phyloP scores from a whole-genome alignment of 345 rosid species.

The Melaleuca alternifolia region DNA sequence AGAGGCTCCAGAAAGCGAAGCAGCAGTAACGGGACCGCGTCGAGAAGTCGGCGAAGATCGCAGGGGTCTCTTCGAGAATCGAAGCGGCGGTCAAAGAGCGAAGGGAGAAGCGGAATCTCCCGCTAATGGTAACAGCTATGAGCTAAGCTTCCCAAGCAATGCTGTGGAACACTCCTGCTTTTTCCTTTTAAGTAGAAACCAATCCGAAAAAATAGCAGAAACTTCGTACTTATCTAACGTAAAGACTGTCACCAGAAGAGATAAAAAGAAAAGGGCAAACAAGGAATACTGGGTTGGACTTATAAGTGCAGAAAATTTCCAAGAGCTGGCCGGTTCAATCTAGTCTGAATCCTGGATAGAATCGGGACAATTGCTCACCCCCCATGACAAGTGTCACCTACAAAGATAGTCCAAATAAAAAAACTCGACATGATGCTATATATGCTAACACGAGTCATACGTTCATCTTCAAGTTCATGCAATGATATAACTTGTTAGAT shows the following conservation, averaged over 20 bases:
- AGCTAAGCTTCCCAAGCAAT: no score
- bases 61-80: not conserved
- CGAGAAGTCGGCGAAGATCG: not conserved
- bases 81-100: no score
- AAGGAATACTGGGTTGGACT: accelerated
- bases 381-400: accelerated
- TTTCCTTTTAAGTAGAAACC: not conserved
- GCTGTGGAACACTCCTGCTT: no score
- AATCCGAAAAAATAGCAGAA: not conserved
- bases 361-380: accelerated
- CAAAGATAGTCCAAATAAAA: not conserved
- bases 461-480: not conserved
- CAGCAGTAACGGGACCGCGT: not conserved
- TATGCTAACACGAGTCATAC: not conserved
- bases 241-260: not conserved
- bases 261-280: not conserved
- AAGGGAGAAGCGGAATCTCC: no score
- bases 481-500: not conserved
- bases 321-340: not conserved
- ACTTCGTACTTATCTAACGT: not conserved
- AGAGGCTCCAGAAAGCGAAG: not conserved
- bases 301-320: no score
- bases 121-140: no score
- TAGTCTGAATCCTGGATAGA: not conserved
- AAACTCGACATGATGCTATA: not conserved